Conservation (phyloP, 2,329 filamentous ascomycete species). For the Graphilbum ipis-grandicollis region DNA sequence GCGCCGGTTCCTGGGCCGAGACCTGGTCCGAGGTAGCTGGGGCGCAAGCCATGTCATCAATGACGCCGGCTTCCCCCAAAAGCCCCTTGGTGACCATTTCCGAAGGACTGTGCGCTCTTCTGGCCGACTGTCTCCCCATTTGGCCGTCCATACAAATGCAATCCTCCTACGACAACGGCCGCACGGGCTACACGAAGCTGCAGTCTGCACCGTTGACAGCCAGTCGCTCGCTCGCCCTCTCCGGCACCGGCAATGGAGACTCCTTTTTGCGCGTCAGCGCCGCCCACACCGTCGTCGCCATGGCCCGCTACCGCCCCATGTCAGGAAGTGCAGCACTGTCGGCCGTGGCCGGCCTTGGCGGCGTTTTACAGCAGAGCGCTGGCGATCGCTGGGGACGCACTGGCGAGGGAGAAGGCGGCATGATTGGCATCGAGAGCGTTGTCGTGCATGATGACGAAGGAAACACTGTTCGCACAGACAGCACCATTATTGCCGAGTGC, state of each 20-base stretch:
- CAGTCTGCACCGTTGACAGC: conserved; percentile 9
- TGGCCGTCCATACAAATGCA: too few species aligned
- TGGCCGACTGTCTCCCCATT: conserved; percentile 44
- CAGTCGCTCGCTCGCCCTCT: conserved; percentile 39
- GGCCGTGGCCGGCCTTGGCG: conserved; percentile 50
- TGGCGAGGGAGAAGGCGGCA: conserved; percentile 68
- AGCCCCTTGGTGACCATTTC: conserved; percentile 20
- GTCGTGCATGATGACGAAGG: conserved; percentile 28
- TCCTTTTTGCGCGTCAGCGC: conserved; percentile 63
- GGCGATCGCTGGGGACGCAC: conserved; percentile 54
- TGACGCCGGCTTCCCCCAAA: not conserved
- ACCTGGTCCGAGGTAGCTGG: conserved; percentile 44
- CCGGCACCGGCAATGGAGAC: conserved; percentile 77
- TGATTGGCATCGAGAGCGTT: conserved; percentile 61
- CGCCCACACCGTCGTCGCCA: conserved; percentile 53
- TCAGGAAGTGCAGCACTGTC: conserved; percentile 40
- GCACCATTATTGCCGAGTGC: conserved; percentile 53
- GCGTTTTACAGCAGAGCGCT: conserved; percentile 59
- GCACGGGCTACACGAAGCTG: not conserved
- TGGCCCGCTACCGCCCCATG: conserved; percentile 43
- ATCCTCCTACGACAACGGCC: not conserved
- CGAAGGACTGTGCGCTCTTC: conserved; percentile 24
- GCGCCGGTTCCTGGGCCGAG: conserved; percentile 82
- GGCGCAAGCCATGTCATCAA: conserved; percentile 10
- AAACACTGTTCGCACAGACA: conserved; percentile 20